Base-by-base conservation (phyloP, 2,329 filamentous ascomycete species). In the Alternaria rosae region DNA sequence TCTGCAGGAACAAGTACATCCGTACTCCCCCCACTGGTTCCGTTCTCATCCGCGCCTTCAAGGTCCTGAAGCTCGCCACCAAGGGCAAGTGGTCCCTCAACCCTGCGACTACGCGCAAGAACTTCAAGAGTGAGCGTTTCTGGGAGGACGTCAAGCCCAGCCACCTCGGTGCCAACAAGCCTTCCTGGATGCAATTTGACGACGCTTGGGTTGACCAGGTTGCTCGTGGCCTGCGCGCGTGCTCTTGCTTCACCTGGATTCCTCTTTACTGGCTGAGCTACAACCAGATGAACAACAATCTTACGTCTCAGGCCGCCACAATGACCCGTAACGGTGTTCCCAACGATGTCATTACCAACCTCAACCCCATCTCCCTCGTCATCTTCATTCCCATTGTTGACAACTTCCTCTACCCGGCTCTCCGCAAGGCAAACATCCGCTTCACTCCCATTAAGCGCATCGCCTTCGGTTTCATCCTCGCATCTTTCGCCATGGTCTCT, bases 131-230 rank as follows among this genome's bases (percentile, higher is more conserved):
- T 54, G 82, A 82, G 7, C 82, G 82, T 15, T 85, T 91, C 80
- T 93, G 90, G 88, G 87, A 92, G 25, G 74, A 82, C 5, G 87
- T 88, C 62, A 92, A 91, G 80, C 91, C 91, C 4, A 91, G 88
- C 74, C 81, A 83, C 35, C 83, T 92, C 10, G 80, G 84, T 38
- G 78, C 77, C 2, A 76, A 83, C 65, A 88, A 88, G 57, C 91
- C 91, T 0, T 42, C 57, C 0, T 94, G 91, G 91, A 93, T 94
- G 89, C 91, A 89, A 0, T 93, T 93, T 69, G 91, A 94, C 65
- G 92, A 94, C 69, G 87, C 87, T 54, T 94, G 91, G 91, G 91
- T 94, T 32, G 91, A 93, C 64, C 76, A 80, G 57, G 77, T 80
- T 28, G 76, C 76, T 41, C 76, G 78, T 69, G 78, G 77, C 66